Conservation (phyloP, 352 stramenopile species). For the Globisporangium barbulae region DNA sequence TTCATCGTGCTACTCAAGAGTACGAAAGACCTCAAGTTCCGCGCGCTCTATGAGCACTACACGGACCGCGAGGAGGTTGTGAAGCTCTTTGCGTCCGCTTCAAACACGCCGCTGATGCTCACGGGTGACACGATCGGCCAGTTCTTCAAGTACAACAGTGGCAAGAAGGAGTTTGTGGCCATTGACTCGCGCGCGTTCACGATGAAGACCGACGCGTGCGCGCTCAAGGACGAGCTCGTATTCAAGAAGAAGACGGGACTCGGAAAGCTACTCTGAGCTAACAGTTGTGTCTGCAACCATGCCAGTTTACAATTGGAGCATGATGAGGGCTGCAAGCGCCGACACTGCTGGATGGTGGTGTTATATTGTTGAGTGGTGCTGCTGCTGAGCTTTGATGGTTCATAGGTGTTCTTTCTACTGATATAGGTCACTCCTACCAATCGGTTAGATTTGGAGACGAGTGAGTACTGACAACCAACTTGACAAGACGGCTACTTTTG, state of each 20-base stretch:
- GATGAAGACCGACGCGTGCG: conserved; percentile 68
- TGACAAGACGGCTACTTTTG: too few relatives aligned
- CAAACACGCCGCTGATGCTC: conserved; percentile 27
- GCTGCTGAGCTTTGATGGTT: too few relatives aligned
- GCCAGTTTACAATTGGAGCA: too few relatives aligned
- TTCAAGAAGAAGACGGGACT: conserved; percentile 38
- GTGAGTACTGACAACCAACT: too few relatives aligned
- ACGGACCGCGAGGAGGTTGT: conserved; percentile 37
- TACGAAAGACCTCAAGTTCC: conserved; percentile 69
- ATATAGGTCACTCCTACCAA: too few relatives aligned
- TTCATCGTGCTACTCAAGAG: conserved; percentile 78
- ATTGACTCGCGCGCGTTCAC: conserved; percentile 71
- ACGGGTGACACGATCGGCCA: conserved; percentile 42
- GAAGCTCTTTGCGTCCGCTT: conserved; percentile 38
- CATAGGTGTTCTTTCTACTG: too few relatives aligned
- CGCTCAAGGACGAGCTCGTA: conserved; percentile 49
- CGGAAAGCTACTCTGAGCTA: conserved; percentile 4
- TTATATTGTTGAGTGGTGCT: neutral
- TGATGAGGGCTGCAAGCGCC: neutral
- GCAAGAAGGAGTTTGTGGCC: conserved; percentile 72
- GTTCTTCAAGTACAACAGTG: conserved; percentile 85
- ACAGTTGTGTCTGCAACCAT: too few relatives aligned
- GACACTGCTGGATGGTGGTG: neutral
- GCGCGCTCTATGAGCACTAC: conserved; percentile 68
- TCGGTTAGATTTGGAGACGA: too few relatives aligned